Evolutionary conservation across 345 rosid species (phyloP).

Genomic region (Populus simonii): DNA sequence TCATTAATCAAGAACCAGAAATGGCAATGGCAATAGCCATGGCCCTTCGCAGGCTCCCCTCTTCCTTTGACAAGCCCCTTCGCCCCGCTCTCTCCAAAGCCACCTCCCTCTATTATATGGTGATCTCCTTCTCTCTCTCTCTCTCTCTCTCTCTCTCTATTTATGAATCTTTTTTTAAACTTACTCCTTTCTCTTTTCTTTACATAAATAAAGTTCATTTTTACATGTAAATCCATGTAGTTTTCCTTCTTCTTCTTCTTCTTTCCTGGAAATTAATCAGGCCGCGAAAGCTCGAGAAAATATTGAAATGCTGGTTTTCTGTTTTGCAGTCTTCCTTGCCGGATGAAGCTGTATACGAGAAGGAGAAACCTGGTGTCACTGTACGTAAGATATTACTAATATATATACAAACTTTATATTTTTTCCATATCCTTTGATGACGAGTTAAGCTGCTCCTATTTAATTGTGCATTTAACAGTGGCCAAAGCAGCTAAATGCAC

Average conservation of each 20-base stretch:
- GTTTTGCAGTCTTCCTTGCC: constrained; percentile 79
- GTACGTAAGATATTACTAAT: constrained; percentile 33
- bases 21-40: constrained; percentile 64
- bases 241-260: not conserved
- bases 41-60: constrained; percentile 94
- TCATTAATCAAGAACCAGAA: constrained; percentile 35
- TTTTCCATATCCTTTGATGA: not conserved
- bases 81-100: constrained; percentile 66
- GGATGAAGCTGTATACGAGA: constrained; percentile 84
- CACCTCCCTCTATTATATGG: constrained; percentile 64
- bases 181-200: no score
- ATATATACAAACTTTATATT: not conserved
- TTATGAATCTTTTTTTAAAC: not conserved
- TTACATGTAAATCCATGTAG: no score
- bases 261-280: no score
- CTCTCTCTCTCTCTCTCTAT: no score
- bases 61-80: constrained; percentile 69
- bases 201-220: no score
- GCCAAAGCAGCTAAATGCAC: constrained; percentile 92
- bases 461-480: constrained; percentile 45
- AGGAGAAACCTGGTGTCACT: constrained; percentile 62
- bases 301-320: not conserved
- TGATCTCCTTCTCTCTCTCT: constrained; percentile 1
- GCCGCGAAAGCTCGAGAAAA: not conserved
- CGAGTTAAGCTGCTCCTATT: not conserved